Conservation (phyloP, 2,329 filamentous ascomycete species). For the Raffaelea ambrosiae region DNA sequence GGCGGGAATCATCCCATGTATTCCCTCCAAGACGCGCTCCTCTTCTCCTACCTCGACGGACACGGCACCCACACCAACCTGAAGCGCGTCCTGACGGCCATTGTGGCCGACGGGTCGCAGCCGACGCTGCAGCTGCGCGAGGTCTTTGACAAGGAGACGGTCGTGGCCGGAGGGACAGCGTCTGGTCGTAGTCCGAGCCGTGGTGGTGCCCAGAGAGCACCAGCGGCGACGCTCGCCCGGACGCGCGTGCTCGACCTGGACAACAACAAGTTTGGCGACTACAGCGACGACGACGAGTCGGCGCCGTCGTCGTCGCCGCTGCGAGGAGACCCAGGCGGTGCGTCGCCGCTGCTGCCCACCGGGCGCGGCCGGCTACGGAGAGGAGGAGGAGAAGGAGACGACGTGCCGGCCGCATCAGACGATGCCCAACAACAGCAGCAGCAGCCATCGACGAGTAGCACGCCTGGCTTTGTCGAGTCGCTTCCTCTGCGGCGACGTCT, state of each 20-base stretch:
- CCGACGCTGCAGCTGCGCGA: conserved; percentile 47
- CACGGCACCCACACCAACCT: conserved; percentile 34
- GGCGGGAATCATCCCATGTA: too few species aligned
- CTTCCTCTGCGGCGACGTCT: conserved; percentile 54
- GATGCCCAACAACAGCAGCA: conserved; percentile 27
- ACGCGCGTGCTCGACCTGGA: conserved; percentile 44
- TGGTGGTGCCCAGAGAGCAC: conserved; percentile 39
- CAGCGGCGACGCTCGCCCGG: conserved; percentile 27
- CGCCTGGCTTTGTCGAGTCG: conserved; percentile 32
- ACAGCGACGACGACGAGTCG: conserved; percentile 48
- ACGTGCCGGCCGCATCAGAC: too few species aligned
- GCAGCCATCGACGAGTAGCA: not conserved
- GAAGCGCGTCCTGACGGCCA: conserved; percentile 53
- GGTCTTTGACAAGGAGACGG: conserved; percentile 59
- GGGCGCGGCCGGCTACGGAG: conserved; percentile 26
- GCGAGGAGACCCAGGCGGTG: conserved; percentile 21
- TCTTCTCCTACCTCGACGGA: conserved; percentile 50
- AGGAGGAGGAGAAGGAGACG: conserved; percentile 9
- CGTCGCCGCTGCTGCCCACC: too few species aligned
- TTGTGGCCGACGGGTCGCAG: conserved; percentile 57
- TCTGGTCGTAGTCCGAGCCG: conserved; percentile 18
- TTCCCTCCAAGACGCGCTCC: conserved; percentile 46
- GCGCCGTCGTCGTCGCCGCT: conserved; percentile 35
- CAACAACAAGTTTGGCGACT: conserved; percentile 52
- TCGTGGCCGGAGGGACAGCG: not conserved